Evolutionary conservation across 2,329 filamentous ascomycete genomes (phyloP).

Genomic region (Claviceps monticola): DNA sequence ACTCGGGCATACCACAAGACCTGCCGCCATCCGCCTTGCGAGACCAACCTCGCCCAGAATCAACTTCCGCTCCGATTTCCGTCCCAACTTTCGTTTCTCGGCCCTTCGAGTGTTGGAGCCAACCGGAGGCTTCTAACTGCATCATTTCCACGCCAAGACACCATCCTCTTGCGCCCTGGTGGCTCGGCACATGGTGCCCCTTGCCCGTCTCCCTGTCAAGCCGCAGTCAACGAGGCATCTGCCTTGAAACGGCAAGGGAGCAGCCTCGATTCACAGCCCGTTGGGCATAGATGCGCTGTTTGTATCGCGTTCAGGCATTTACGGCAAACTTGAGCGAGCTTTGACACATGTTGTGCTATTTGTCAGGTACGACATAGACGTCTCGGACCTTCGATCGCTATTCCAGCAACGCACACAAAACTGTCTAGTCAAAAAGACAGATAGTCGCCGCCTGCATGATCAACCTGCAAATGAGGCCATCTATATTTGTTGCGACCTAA

Average conservation of each 20-base stretch:
- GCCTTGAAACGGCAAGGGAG: too few relatives aligned
- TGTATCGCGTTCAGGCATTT: too few relatives aligned
- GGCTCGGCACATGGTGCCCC: background rate
- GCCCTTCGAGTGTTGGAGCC: background rate
- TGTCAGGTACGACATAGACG: too few relatives aligned
- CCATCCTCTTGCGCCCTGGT: background rate
- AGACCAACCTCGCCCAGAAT: too few relatives aligned
- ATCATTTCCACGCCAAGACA: background rate
- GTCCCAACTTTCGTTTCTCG: background rate
- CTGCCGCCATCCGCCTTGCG: background rate
- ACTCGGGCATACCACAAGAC: too few relatives aligned
- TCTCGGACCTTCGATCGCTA: too few relatives aligned
- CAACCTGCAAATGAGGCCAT: background rate
- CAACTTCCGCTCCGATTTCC: background rate
- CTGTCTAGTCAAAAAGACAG: background rate
- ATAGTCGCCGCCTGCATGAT: background rate
- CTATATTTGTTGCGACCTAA: background rate
- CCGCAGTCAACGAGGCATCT: too few relatives aligned
- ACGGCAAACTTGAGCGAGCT: too few relatives aligned
- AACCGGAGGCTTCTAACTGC: background rate
- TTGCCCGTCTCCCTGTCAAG: background rate
- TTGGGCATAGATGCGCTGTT: too few relatives aligned
- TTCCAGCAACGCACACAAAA: background rate
- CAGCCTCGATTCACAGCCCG: too few relatives aligned
- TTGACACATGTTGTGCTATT: too few relatives aligned